phyloP scores from a whole-genome alignment of 129 eudicot species.

The Artemisia annua region DNA sequence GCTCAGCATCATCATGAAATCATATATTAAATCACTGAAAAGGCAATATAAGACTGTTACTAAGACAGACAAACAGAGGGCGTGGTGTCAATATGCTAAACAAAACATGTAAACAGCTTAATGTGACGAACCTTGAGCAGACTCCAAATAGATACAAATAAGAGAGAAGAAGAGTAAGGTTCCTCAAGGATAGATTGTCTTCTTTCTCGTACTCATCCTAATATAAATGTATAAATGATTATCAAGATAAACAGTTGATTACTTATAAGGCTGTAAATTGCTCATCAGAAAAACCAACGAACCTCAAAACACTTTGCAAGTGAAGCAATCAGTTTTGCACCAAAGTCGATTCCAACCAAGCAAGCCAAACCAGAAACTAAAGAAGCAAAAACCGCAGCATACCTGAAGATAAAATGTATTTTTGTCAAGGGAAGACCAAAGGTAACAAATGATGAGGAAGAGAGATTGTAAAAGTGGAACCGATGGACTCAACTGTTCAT shows the following conservation, averaged over 20 bases:
- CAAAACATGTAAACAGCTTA: not conserved
- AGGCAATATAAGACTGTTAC: constrained; percentile 5
- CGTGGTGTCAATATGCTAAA: not conserved
- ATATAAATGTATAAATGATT: constrained; percentile 20
- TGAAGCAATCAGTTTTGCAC: constrained; percentile 77
- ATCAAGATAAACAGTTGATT: not conserved
- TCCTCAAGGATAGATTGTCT: constrained; percentile 89
- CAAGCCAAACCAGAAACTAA: constrained; percentile 92
- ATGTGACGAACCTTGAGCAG: constrained; percentile 72
- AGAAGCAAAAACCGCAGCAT: constrained; percentile 90
- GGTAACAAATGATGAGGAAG: constrained; percentile 1
- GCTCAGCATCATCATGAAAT: constrained; percentile 78
- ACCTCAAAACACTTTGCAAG: constrained; percentile 87
- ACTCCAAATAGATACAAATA: constrained; percentile 84
- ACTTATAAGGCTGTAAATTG: not conserved
- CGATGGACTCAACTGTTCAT: not conserved
- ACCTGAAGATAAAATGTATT: constrained; percentile 43
- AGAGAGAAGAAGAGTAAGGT: constrained; percentile 82
- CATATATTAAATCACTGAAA: constrained; percentile 85
- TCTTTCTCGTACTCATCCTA: constrained; percentile 85
- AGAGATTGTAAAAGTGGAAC: not conserved
- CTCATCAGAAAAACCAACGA: not conserved
- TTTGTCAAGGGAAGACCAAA: constrained; percentile 11
- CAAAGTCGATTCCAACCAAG: constrained; percentile 80
- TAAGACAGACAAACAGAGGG: not conserved